Evolutionary conservation across 1,284 basidiomycete genomes (phyloP).

Genomic region (Malassezia caprae): DNA sequence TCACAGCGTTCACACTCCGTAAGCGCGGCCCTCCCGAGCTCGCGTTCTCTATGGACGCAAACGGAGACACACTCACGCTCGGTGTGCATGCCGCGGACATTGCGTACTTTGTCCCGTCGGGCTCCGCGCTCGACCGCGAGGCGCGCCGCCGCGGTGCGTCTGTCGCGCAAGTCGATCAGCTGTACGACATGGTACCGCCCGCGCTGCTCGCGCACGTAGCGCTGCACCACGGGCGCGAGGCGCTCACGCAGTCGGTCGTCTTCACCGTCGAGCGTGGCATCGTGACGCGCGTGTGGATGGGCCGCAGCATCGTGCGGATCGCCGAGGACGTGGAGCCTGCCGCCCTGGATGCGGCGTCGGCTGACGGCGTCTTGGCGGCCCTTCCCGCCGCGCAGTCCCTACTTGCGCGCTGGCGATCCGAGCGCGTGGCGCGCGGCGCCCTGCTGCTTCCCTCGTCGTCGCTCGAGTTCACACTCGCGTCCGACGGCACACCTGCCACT

Average conservation of each 20-base stretch:
- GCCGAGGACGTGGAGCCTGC: not conserved
- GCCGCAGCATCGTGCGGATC: slow-evolving; percentile 65
- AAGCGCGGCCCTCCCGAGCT: slow-evolving; percentile 56
- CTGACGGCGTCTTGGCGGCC: not conserved
- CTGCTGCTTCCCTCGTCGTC: slow-evolving; percentile 62
- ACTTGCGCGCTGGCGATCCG: slow-evolving; percentile 63
- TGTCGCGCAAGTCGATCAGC: slow-evolving; percentile 85
- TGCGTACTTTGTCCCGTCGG: slow-evolving; percentile 84
- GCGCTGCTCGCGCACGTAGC: not conserved
- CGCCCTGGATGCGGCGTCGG: not conserved
- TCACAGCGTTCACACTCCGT: slow-evolving; percentile 54
- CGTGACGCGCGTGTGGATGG: slow-evolving; percentile 78
- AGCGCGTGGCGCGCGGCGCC: slow-evolving; percentile 71
- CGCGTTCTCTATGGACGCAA: slow-evolving; percentile 81
- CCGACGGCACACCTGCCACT: not conserved
- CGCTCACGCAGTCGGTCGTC: slow-evolving; percentile 24
- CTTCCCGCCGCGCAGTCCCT: not conserved
- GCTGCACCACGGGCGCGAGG: not conserved
- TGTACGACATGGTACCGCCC: slow-evolving; percentile 52
- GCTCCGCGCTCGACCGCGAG: slow-evolving; percentile 91
- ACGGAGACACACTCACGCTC: slow-evolving; percentile 80
- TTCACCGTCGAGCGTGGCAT: slow-evolving; percentile 79
- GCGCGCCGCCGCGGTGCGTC: slow-evolving; percentile 92
- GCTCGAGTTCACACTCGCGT: not conserved
- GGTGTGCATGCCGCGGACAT: slow-evolving; percentile 94